These are phyloP conservation scores for Conticribra guillardii DNA, from an alignment of 108 stramenopile genomes.

Conservation along the genomic window DNA sequence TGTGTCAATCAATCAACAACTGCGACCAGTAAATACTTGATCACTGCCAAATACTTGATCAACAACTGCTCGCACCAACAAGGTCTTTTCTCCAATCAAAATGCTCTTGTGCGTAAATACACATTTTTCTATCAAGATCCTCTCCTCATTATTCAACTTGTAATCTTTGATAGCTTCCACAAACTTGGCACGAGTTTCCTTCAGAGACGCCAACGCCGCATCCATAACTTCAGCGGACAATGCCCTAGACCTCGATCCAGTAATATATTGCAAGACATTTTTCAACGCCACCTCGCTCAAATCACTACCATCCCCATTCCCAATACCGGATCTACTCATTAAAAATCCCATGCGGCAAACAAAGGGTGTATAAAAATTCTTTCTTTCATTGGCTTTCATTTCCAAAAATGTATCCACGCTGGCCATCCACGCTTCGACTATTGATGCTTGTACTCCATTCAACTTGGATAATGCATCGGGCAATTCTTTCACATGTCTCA, in stretches of 20 bases:
- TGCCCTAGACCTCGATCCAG: slow-evolving; percentile 67
- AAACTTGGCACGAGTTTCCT: slow-evolving; percentile 36
- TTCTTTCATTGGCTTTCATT: slow-evolving; percentile 77
- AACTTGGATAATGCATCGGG: slow-evolving; percentile 54
- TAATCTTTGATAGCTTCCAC: slow-evolving; percentile 14
- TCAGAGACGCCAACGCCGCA: slow-evolving; percentile 51
- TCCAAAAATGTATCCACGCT: slow-evolving; percentile 75
- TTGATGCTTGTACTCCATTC: slow-evolving; percentile 61
- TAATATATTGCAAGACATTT: slow-evolving; percentile 79
- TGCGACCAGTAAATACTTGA: too few species aligned
- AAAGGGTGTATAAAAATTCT: slow-evolving; percentile 80
- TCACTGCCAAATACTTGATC: too few species aligned
- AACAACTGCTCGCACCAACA: too few species aligned
- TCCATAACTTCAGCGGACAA: slow-evolving; percentile 61
- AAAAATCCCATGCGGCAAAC: slow-evolving; percentile 71
- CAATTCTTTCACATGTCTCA: slow-evolving; percentile 39
- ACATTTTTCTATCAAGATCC: slow-evolving; percentile 66
- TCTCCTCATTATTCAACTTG: slow-evolving; percentile 21
- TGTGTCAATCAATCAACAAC: too few species aligned
- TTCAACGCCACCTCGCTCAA: slow-evolving; percentile 55
- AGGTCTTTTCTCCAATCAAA: slow-evolving; percentile 82
- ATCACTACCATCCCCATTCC: slow-evolving; percentile 55
- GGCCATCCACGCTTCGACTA: slow-evolving; percentile 81
- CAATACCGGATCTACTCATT: slow-evolving; percentile 54
- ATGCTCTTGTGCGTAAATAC: slow-evolving; percentile 82